These are phyloP conservation scores for Syzygium aqueum DNA, from an alignment of 345 rosid genomes.

Conservation along the genomic window DNA sequence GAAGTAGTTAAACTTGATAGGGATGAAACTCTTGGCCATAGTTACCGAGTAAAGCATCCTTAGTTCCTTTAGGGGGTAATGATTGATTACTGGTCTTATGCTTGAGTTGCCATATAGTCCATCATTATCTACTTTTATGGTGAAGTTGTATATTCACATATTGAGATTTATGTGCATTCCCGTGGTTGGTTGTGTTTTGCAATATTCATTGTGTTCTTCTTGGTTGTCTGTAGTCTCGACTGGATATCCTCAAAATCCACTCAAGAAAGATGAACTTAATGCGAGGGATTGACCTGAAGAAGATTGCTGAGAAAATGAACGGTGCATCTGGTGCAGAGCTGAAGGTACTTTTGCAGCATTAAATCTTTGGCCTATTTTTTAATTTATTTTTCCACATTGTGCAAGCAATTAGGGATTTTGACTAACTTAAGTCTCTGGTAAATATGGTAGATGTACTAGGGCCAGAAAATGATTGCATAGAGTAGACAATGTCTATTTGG, in stretches of 20 bases:
- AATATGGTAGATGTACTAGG: not conserved
- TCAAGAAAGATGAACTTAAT: conserved; percentile 95
- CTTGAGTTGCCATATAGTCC: not conserved
- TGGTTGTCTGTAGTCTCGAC: conserved; percentile 62
- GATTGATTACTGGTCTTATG: not conserved
- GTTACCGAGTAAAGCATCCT: not conserved
- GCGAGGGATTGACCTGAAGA: conserved; percentile 97
- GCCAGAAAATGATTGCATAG: not conserved
- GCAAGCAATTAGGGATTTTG: not conserved
- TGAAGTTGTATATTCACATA: not conserved
- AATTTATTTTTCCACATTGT: not conserved
- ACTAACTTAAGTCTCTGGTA: not conserved
- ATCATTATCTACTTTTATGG: not conserved
- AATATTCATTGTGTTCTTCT: not conserved
- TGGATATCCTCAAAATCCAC: conserved; percentile 91
- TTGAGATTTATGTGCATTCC: not conserved
- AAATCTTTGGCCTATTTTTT: not conserved
- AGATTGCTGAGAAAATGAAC: conserved; percentile 97
- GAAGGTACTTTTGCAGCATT: conserved; percentile 42
- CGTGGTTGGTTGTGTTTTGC: not conserved
- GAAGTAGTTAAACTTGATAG: not conserved
- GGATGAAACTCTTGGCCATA: not conserved
- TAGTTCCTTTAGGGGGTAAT: not conserved
- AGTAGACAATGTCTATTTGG: not conserved
- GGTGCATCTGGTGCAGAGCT: conserved; percentile 99